Base-by-base conservation (phyloP, 1,284 basidiomycete genomes). In the Microbotryomycetes sp. region DNA sequence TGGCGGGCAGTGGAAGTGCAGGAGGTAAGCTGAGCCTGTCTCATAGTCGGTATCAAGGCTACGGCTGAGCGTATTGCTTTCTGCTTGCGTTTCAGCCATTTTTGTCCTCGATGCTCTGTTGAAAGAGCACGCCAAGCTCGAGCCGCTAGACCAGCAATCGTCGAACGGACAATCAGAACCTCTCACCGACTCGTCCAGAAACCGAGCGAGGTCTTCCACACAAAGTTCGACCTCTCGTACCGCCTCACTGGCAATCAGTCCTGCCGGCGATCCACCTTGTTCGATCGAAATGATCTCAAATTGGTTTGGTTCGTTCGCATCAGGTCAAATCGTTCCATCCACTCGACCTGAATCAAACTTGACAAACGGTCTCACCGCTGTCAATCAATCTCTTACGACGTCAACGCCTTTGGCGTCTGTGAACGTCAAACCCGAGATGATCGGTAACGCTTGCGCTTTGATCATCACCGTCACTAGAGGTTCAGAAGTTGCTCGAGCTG, bases 71-170 rank as follows among this genome's bases (percentile, higher is more conserved):
- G 18, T 18, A 15, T 11, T 4, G 16, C 4, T n/a, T n/a, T 16
- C 29, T 18, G 13, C n/a, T 57, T 53, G 49, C 61, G 51, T 59
- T 28, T 53, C 70, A 89, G 87, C 81, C 57, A 75, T 79, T 15
- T 73, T 85, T 61, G 85, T 87, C 6, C 73, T 87, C 46, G 79
- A 81, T 54, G 80, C 84, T 2, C 74, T 86, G 50, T n/a, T 29
- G 24, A 24, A 11, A 6, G 50, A 27, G 3, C 50, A 52, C 50
- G 50, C 50, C 23, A 24, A 24, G 13, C 28, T 26, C 11, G 50
- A 41, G 35, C 35, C 9, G 18, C 35, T 11, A 45, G 11, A 6
- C 52, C 5, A 16, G 45, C 54, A 13, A 5, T 16, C n/a, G 30
- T 24, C 28, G 7, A 30, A 3, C 13, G 27, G 7, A 21, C 5